Base-by-base conservation (phyloP, 2,329 filamentous ascomycete genomes). In the Decorospora gaudefroyi region DNA sequence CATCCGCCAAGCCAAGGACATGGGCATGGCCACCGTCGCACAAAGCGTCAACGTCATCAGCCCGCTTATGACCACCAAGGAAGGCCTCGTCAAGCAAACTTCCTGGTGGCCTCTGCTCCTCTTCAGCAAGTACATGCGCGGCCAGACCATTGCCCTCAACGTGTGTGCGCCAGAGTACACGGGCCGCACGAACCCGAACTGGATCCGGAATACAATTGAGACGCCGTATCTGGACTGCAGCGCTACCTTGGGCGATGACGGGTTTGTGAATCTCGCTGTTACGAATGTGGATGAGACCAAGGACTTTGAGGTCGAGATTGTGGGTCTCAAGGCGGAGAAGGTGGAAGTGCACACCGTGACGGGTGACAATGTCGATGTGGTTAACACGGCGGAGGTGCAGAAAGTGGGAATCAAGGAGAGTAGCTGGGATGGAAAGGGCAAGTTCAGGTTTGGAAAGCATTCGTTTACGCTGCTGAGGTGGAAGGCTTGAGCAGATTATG, bases 21-120 rank as follows among this genome's bases (percentile, higher is more conserved):
- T 91, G 25, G 86, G 84, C 59, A 90, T 90, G 86, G 85, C 86
- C 23, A 89, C 86, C 63, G 85, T 91, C 43, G 87, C 87, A 1
- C 87, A 90, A 69, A 83, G 77, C 35, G 85, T 90, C 52, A 90
- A 91, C 64, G 87, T 90, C 45, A 89, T 90, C 58, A 83, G 81
- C 1, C 87, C 87, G 1, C 75, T 90, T 8, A 88, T 90, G 84
- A 90, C 87, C 1, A 84, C 76, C 2, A 73, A 76, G 39, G 70
- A 76, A 0, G 85, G 86, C 0, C 69, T 90, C 32, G 67, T 83
- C 34, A 85, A 84, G 72, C 87, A 90, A 72, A 82, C 86, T 0
- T 88, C 82, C 3, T 90, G 85, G 83, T 90, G 84, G 83, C 84
- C 86, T 4, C 73, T 89, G 33, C 75, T 84, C 44, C 75, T 90